Conservation (phyloP, 805 yeast genomes). For the Naumovozyma baii region DNA sequence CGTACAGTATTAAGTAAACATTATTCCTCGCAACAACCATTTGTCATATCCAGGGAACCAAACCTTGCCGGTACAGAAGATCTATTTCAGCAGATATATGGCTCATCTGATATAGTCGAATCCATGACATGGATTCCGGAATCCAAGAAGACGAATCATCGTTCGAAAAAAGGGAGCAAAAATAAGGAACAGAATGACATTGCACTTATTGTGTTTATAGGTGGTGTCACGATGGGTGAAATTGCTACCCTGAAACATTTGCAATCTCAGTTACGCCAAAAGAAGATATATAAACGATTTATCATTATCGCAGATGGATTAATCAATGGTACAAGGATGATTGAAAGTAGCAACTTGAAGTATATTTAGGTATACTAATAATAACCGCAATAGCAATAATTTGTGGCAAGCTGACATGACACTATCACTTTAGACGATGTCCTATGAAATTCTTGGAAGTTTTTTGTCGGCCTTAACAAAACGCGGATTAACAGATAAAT, state of each 20-base stretch:
- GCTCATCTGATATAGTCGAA: constrained; percentile 9
- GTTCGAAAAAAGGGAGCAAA: not conserved
- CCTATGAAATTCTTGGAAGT: not conserved
- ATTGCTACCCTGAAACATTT: constrained; percentile 58
- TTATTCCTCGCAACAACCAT: constrained; percentile 27
- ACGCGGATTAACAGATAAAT: not conserved
- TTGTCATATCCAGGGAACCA: constrained; percentile 23
- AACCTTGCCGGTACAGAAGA: constrained; percentile 15
- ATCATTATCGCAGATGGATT: constrained; percentile 41
- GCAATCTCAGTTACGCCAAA: constrained; percentile 35
- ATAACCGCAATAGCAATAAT: no score
- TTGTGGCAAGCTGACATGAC: not conserved
- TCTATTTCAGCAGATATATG: constrained; percentile 21
- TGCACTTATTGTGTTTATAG: constrained; percentile 50
- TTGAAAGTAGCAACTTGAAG: not conserved
- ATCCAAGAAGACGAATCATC: constrained; percentile 1
- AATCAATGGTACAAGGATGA: constrained; percentile 32
- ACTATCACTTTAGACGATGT: not conserved
- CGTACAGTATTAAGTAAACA: constrained; percentile 40
- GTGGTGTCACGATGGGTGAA: constrained; percentile 84
- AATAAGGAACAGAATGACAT: constrained; percentile 10
- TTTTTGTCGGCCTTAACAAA: not conserved
- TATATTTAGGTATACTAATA: no score
- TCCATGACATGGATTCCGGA: constrained; percentile 19
- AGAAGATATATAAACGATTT: constrained; percentile 32